Conservation (phyloP, 352 stramenopile species). For the Aphanomyces cochlioides region DNA sequence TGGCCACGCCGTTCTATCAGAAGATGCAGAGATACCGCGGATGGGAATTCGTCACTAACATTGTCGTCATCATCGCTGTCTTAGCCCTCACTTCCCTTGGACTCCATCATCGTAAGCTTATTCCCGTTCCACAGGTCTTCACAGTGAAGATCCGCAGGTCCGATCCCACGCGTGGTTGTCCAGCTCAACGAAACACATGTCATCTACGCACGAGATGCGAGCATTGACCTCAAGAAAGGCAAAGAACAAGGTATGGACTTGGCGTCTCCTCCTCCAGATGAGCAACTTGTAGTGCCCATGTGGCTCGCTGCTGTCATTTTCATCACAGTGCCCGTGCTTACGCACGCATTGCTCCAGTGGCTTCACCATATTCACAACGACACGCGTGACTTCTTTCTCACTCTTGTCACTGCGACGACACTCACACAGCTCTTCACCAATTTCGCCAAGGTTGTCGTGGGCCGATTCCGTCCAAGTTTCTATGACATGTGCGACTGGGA, state of each 20-base stretch:
- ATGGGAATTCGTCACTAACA: slow-evolving; percentile 50
- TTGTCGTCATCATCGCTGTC: slow-evolving; percentile 46
- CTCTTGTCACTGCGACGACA: slow-evolving; percentile 47
- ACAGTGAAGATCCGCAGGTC: slow-evolving; percentile 36
- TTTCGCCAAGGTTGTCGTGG: slow-evolving; percentile 64
- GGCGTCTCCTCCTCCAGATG: background rate
- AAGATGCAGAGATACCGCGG: slow-evolving; percentile 35
- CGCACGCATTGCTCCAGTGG: slow-evolving; percentile 50
- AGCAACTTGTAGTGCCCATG: slow-evolving; percentile 46
- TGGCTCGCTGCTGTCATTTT: slow-evolving; percentile 41
- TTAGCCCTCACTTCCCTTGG: slow-evolving; percentile 50
- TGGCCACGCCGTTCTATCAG: background rate
- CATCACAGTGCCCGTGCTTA: slow-evolving; percentile 40
- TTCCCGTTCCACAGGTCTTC: background rate
- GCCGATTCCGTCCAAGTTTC: slow-evolving; percentile 68
- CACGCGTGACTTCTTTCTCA: slow-evolving; percentile 69
- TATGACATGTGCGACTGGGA: slow-evolving; percentile 77
- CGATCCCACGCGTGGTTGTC: slow-evolving; percentile 54
- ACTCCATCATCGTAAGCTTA: slow-evolving; percentile 46
- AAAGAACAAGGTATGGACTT: slow-evolving; percentile 41
- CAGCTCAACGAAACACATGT: slow-evolving; percentile 43
- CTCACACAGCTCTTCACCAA: slow-evolving; percentile 59
- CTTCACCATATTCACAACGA: slow-evolving; percentile 57
- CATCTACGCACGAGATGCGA: slow-evolving; percentile 53
- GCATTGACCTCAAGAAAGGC: slow-evolving; percentile 54